These are phyloP conservation scores for Exophiala sideris DNA, from an alignment of 2,329 filamentous ascomycete species.

Conservation along the genomic window DNA sequence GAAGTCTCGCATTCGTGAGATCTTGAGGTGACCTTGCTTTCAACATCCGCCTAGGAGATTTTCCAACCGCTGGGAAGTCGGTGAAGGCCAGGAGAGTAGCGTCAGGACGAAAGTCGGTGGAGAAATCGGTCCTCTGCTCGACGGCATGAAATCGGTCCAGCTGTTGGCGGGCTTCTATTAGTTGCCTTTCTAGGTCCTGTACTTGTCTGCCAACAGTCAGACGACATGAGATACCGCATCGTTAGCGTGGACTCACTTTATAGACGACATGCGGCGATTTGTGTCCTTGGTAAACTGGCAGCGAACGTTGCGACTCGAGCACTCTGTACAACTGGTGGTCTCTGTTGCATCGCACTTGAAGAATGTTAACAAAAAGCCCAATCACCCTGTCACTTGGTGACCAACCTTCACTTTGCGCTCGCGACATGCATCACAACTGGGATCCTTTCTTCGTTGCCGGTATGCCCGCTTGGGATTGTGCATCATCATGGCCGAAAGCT, in stretches of 20 bases:
- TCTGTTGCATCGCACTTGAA: slow-evolving; percentile 86
- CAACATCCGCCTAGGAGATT: slow-evolving; percentile 62
- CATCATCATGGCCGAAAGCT: slow-evolving; percentile 47
- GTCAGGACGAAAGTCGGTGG: slow-evolving; percentile 43
- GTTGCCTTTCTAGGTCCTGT: slow-evolving; percentile 91
- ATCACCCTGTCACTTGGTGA: not conserved
- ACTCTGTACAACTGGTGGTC: slow-evolving; percentile 93
- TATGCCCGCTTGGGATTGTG: slow-evolving; percentile 90
- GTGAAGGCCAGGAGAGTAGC: slow-evolving; percentile 44
- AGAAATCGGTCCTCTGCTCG: slow-evolving; percentile 50
- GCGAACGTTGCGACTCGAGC: slow-evolving; percentile 91
- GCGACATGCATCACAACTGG: slow-evolving; percentile 93
- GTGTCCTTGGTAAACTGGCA: slow-evolving; percentile 99
- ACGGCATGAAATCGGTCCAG: slow-evolving; percentile 70
- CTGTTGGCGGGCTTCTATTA: slow-evolving; percentile 74
- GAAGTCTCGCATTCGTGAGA: slow-evolving; percentile 67
- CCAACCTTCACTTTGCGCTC: slow-evolving; percentile 68
- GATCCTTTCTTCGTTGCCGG: slow-evolving; percentile 90
- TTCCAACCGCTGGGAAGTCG: slow-evolving; percentile 63
- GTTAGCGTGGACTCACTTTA: slow-evolving; percentile 62
- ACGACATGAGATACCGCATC: slow-evolving; percentile 17
- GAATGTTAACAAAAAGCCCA: slow-evolving; percentile 13
- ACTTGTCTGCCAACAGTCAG: slow-evolving; percentile 60
- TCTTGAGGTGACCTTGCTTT: slow-evolving; percentile 63
- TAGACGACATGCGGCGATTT: slow-evolving; percentile 96